phyloP scores from a whole-genome alignment of 768 basidiomycete species.

The Agrocybe pediades region DNA sequence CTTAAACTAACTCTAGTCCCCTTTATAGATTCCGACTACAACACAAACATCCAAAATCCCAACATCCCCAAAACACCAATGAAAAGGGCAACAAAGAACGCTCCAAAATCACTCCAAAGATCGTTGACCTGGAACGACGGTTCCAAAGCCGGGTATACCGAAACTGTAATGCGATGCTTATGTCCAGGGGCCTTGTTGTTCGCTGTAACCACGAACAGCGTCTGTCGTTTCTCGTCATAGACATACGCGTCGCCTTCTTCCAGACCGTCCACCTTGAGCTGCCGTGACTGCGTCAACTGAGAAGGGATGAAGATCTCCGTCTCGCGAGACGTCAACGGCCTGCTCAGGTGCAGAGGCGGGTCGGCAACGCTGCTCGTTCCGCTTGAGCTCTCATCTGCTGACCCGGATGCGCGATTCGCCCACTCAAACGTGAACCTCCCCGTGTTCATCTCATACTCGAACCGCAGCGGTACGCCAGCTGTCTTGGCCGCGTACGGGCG shows the following conservation, averaged over 20 bases:
- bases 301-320: constrained; percentile 87
- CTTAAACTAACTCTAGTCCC: background rate
- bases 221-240: constrained; percentile 71
- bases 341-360: constrained; percentile 43
- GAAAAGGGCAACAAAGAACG: constrained; percentile 19
- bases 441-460: constrained; percentile 78
- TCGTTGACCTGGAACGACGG: constrained; percentile 60
- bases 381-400: background rate
- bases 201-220: constrained; percentile 65
- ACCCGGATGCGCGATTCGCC: constrained; percentile 39
- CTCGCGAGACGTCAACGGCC: constrained; percentile 49
- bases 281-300: constrained; percentile 55
- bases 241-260: constrained; percentile 47
- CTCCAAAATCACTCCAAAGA: constrained; percentile 61
- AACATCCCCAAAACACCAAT: constrained; percentile 22
- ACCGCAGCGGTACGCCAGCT: constrained; percentile 76
- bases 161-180: constrained; percentile 53
- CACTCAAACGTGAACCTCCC: constrained; percentile 70
- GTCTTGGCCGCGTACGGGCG: constrained; percentile 92
- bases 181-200: constrained; percentile 45
- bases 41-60: constrained; percentile 8
- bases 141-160: constrained; percentile 53
- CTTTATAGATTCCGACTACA: background rate
- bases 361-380: constrained; percentile 23
- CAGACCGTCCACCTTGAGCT: constrained; percentile 61